These are phyloP conservation scores for Tolypocladium tundrense DNA, from an alignment of 2,329 filamentous ascomycete species.

Conservation along the genomic window DNA sequence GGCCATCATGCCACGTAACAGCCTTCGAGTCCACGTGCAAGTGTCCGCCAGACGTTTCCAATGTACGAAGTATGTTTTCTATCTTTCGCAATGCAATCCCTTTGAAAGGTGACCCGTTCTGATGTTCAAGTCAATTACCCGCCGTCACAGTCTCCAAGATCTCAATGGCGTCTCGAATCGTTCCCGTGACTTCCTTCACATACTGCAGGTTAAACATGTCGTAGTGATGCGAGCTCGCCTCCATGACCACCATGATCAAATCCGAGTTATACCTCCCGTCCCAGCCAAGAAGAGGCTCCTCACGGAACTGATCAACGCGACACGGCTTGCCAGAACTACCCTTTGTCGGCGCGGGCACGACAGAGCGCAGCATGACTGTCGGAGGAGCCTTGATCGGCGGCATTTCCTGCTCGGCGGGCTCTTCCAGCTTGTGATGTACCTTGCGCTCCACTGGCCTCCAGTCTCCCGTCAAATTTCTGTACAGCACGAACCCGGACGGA, in stretches of 20 bases:
- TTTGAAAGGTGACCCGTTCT: background rate
- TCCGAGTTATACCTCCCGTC: background rate
- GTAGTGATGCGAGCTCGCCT: background rate
- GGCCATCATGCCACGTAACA: too few species aligned
- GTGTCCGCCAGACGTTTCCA: too few species aligned
- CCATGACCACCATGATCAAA: background rate
- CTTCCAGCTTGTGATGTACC: background rate
- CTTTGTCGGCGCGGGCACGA: background rate
- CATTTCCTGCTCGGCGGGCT: background rate
- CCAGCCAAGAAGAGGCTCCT: background rate
- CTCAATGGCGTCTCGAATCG: background rate
- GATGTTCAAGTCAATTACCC: background rate
- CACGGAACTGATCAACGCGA: background rate
- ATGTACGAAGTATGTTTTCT: too few species aligned
- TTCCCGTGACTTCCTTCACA: background rate
- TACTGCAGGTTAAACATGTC: background rate
- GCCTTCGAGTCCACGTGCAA: too few species aligned
- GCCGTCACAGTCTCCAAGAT: background rate
- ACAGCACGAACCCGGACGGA: background rate
- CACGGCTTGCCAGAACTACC: background rate
- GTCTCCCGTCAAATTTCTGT: background rate
- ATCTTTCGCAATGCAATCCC: too few species aligned
- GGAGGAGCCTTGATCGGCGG: background rate
- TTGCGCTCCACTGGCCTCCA: background rate
- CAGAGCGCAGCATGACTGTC: background rate